phyloP scores from a whole-genome alignment of 1,284 basidiomycete species.

The Sporisorium sorghi region DNA sequence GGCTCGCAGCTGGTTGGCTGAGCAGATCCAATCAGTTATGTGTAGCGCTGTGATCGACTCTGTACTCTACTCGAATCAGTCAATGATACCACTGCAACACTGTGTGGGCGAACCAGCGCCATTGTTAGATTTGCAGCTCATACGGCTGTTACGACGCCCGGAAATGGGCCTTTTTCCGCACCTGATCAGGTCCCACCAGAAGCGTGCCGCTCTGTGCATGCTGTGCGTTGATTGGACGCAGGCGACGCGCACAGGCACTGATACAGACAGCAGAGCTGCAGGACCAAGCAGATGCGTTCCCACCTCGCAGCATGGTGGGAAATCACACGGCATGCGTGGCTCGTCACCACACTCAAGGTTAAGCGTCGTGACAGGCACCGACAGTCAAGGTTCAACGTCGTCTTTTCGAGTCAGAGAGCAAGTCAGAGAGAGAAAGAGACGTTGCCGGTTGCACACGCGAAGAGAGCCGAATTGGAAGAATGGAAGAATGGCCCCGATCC shows the following conservation, averaged over 20 bases:
- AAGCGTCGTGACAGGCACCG: not conserved
- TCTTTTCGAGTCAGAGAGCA: not conserved
- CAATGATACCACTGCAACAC: not conserved
- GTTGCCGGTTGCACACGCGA: not conserved
- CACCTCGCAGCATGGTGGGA: no score
- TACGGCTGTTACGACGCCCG: not conserved
- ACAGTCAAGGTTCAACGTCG: not conserved
- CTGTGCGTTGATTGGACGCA: constrained; percentile 28
- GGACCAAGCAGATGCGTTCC: constrained; percentile 1
- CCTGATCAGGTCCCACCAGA: not conserved
- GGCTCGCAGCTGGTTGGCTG: constrained; percentile 46
- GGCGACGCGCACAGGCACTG: constrained; percentile 2
- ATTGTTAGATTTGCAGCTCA: not conserved
- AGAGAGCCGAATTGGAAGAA: not conserved
- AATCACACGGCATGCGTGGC: no score
- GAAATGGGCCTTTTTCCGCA: not conserved
- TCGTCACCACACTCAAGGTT: not conserved
- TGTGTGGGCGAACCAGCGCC: not conserved
- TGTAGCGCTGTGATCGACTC: no score
- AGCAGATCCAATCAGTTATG: no score
- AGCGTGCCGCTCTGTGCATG: not conserved
- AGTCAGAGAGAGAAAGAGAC: not conserved
- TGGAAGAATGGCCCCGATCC: constrained; percentile 4
- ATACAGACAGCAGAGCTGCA: constrained; percentile 6
- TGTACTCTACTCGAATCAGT: not conserved